Percentiles rank a stretch among this genome's conserved stretches.
Evolutionary conservation across 345 rosid species (phyloP).

Genomic region (Salix viminalis): DNA sequence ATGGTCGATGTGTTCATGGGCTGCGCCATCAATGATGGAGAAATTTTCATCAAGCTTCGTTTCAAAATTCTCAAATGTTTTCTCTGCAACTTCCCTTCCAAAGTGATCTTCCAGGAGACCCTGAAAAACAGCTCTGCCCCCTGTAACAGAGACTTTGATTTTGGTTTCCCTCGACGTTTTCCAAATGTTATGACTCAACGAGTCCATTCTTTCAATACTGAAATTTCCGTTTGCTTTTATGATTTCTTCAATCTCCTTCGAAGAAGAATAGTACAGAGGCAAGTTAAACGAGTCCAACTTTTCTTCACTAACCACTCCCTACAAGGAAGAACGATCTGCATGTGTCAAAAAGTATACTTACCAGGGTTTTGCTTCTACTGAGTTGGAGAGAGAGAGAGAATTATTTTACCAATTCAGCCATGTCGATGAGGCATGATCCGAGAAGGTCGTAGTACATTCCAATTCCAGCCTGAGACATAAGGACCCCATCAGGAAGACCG

Average conservation of each 20-base stretch:
- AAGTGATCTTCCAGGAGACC: conserved; percentile 14
- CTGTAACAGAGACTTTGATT: background rate
- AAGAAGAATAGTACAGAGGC: background rate
- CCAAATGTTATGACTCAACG: background rate
- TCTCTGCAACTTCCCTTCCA: background rate
- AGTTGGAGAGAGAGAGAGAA: background rate
- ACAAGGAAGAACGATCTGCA: background rate
- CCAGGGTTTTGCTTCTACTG: too few relatives aligned
- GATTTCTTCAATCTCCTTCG: background rate
- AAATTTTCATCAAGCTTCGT: background rate
- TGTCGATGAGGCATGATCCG: too few relatives aligned
- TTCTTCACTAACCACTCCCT: conserved; percentile 1
- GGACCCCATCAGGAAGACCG: too few relatives aligned
- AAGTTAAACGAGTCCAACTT: conserved; percentile 3
- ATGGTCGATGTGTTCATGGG: background rate
- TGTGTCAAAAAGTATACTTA: too few relatives aligned
- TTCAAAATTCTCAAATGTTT: background rate
- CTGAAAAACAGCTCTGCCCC: conserved; percentile 10
- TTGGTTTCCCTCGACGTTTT: background rate
- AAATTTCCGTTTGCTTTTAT: background rate
- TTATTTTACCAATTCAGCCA: too few relatives aligned
- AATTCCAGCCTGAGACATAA: too few relatives aligned
- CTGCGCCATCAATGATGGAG: background rate
- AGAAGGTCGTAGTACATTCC: too few relatives aligned
- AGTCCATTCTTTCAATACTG: conserved; percentile 9